Evolutionary conservation across 2,329 filamentous ascomycete species (phyloP).

Genomic region (Monilinia fructigena): DNA sequence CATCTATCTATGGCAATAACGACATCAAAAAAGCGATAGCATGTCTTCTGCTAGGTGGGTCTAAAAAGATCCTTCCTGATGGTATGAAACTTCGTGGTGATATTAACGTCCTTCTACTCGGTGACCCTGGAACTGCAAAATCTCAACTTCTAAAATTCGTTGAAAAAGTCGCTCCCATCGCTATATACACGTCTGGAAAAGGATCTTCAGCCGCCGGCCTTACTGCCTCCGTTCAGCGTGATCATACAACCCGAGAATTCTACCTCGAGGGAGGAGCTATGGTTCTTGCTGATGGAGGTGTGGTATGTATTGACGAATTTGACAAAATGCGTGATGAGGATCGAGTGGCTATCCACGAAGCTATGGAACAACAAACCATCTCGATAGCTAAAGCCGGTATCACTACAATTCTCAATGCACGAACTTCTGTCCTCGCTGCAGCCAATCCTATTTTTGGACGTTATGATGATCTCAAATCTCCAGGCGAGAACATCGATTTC

Average conservation of each 20-base stretch:
- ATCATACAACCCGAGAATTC: conserved; percentile 89
- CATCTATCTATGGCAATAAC: conserved; percentile 92
- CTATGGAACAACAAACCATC: conserved; percentile 99
- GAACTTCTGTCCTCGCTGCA: conserved; percentile 91
- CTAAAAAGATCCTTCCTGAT: conserved; percentile 95
- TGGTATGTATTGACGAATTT: conserved; percentile 98
- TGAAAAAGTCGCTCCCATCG: conserved; percentile 91
- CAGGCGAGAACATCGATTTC: conserved; percentile 98
- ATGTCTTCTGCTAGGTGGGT: conserved; percentile 88
- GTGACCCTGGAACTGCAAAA: conserved; percentile 97
- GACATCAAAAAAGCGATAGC: conserved; percentile 98
- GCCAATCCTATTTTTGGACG: conserved; percentile 97
- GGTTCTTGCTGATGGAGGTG: conserved; percentile 94
- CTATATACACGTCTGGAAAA: conserved; percentile 98
- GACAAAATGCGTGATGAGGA: conserved; percentile 99
- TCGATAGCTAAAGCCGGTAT: conserved; percentile 98
- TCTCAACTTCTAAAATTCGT: conserved; percentile 97
- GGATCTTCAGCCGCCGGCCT: conserved; percentile 96
- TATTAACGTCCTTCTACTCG: conserved; percentile 94
- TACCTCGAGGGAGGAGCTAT: conserved; percentile 98
- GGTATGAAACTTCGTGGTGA: conserved; percentile 97
- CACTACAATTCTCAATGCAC: conserved; percentile 93
- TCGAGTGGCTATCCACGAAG: conserved; percentile 96
- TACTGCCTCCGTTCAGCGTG: conserved; percentile 93
- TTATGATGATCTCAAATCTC: conserved; percentile 96